A percentile compares a stretch with the other conserved stretches of the same genome.
Evolutionary conservation across 2,329 filamentous ascomycete species (phyloP).

Genomic region (Macrophomina pseudophaseolina): DNA sequence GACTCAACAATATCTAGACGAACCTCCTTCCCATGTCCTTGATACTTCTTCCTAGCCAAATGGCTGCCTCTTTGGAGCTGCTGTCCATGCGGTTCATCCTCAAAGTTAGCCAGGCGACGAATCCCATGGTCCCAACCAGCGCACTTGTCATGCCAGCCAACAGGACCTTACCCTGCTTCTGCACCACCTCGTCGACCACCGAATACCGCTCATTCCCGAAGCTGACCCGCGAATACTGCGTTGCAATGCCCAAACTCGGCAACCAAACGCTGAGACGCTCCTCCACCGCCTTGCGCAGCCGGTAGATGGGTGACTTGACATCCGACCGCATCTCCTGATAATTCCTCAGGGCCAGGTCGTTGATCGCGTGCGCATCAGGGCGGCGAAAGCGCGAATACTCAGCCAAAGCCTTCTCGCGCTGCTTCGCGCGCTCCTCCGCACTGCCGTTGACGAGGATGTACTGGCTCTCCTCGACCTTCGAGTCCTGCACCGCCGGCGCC

Average conservation of each 20-base stretch:
- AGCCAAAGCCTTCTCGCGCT: constrained; percentile 60
- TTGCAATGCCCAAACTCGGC: constrained; percentile 83
- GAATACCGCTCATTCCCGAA: constrained; percentile 94
- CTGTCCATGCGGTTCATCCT: constrained; percentile 3
- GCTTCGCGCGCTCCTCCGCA: constrained; percentile 32
- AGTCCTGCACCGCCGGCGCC: constrained; percentile 30
- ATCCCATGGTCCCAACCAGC: constrained; percentile 6
- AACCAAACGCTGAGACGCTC: constrained; percentile 79
- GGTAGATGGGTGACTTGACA: constrained; percentile 78
- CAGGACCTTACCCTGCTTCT: constrained; percentile 65
- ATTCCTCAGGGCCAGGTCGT: constrained; percentile 87
- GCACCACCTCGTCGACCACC: constrained; percentile 73
- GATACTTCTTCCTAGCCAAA: constrained; percentile 19
- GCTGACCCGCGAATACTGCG: constrained; percentile 89
- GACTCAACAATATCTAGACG: neutral
- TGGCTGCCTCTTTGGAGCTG: constrained; percentile 4
- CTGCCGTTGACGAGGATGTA: constrained; percentile 53
- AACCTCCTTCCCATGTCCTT: constrained; percentile 15
- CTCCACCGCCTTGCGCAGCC: constrained; percentile 82
- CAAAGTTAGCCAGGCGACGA: constrained; percentile 19
- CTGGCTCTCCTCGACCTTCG: constrained; percentile 17
- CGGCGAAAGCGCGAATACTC: constrained; percentile 77
- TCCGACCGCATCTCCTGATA: constrained; percentile 92
- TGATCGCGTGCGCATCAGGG: constrained; percentile 85
- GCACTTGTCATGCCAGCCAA: constrained; percentile 8